A percentile compares a stretch with the other conserved stretches of the same genome.
Conservation (phyloP, 768 basidiomycete genomes). For the Amanita pallidorosea region DNA sequence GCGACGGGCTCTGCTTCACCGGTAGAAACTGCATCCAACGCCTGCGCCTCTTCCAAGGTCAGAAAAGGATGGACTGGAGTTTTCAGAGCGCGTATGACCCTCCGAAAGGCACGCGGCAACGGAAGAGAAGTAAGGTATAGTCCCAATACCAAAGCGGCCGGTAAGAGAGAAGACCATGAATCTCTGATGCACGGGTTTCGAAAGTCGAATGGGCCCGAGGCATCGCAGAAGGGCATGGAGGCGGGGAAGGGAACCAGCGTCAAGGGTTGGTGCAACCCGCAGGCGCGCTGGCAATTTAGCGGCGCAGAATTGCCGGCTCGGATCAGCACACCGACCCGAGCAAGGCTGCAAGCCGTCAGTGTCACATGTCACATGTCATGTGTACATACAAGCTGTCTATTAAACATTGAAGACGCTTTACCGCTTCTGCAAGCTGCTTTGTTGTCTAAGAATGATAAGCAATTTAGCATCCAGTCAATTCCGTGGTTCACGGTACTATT, state of each 20-base stretch:
- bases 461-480: no score
- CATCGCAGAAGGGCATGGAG: conserved; percentile 22
- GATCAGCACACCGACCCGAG: no score
- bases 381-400: no score
- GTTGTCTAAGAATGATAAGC: no score
- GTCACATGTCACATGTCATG: no score
- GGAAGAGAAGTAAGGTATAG: conserved; percentile 29
- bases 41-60: conserved; percentile 18
- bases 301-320: no score
- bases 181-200: conserved; percentile 34
- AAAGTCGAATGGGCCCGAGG: conserved; percentile 30
- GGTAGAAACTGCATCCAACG: conserved; percentile 20
- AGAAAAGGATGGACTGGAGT: no score
- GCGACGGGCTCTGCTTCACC: conserved; percentile 10
- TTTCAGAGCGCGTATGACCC: conserved; percentile 22
- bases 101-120: conserved; percentile 15
- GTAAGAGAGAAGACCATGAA: conserved; percentile 40
- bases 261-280: neutral
- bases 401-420: no score
- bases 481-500: no score
- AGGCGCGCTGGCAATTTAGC: no score
- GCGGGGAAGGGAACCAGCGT: neutral
- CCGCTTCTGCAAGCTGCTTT: no score
- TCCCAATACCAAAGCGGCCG: conserved; percentile 33
- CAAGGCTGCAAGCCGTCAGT: no score